Conservation (phyloP, 2,329 filamentous ascomycete genomes). For the Botrytis tulipae region DNA sequence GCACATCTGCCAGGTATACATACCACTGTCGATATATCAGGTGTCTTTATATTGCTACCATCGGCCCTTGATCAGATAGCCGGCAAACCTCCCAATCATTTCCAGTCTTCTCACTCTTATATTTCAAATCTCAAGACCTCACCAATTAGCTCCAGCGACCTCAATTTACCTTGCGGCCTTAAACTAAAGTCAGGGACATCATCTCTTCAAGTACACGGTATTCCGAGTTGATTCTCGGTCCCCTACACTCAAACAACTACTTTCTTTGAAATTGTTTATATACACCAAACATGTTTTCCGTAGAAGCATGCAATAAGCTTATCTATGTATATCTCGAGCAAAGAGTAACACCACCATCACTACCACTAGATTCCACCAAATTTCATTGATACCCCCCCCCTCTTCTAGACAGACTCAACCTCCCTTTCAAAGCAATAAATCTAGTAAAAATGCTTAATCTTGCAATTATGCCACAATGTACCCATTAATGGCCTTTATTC, state of each 20-base stretch:
- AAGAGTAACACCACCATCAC: neutral
- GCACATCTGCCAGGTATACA: neutral
- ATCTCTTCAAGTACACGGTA: neutral
- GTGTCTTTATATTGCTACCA: neutral
- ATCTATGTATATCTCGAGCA: neutral
- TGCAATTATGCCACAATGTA: no score
- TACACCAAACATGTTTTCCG: neutral
- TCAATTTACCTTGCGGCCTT: neutral
- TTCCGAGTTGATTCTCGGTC: neutral
- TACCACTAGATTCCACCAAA: no score
- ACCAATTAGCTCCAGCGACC: neutral
- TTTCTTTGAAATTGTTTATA: neutral
- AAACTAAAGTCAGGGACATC: neutral
- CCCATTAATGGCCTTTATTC: no score
- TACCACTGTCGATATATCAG: neutral
- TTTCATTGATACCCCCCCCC: no score
- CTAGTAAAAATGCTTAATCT: no score
- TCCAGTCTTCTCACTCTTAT: neutral
- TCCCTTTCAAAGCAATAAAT: no score
- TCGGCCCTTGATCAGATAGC: neutral
- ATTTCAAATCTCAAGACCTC: neutral
- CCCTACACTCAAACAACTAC: no score
- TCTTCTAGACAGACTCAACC: no score
- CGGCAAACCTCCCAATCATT: no score
- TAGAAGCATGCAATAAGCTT: neutral